Percentiles rank a stretch among this genome's conserved stretches.
Conservation (phyloP, 768 basidiomycete species). For the Boletus rufocinnamomeus region DNA sequence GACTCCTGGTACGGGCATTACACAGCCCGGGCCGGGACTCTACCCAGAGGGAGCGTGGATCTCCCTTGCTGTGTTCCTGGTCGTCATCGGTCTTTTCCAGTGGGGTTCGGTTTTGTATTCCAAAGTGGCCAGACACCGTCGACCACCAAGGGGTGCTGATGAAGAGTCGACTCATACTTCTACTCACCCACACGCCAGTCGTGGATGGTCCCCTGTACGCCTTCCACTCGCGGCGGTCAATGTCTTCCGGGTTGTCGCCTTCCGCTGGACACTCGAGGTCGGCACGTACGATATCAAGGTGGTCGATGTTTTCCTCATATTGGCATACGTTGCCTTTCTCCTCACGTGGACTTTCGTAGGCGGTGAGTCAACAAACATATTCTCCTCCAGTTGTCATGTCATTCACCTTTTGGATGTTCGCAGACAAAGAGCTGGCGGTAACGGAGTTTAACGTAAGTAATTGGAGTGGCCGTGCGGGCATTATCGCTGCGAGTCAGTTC, state of each 20-base stretch:
- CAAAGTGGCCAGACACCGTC: conserved; percentile 15
- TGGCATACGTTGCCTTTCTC: conserved; percentile 47
- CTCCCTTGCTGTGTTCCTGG: conserved; percentile 15
- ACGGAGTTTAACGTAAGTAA: conserved; percentile 10
- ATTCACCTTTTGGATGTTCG: background rate
- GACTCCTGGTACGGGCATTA: too few relatives aligned
- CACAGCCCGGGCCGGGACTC: background rate
- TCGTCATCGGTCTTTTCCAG: conserved; percentile 25
- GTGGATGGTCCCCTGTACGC: conserved; percentile 41
- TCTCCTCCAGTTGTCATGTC: conserved; percentile 1
- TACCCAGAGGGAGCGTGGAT: conserved; percentile 23
- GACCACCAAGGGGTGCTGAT: conserved; percentile 1
- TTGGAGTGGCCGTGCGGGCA: conserved; percentile 35
- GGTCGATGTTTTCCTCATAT: conserved; percentile 48
- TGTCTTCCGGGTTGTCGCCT: conserved; percentile 49
- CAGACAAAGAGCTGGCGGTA: conserved; percentile 10
- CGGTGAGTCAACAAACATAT: conserved; percentile 38
- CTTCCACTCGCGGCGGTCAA: conserved; percentile 42
- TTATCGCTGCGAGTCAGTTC: conserved; percentile 40
- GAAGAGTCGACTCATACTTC: conserved; percentile 19
- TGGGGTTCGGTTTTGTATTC: conserved; percentile 30
- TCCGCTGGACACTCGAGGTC: conserved; percentile 49
- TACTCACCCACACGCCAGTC: conserved; percentile 11
- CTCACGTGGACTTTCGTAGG: conserved; percentile 46
- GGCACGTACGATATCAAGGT: conserved; percentile 43